Base-by-base conservation (phyloP, 1,139 yeast genomes). In the Debaryomycetaceae sp. region DNA sequence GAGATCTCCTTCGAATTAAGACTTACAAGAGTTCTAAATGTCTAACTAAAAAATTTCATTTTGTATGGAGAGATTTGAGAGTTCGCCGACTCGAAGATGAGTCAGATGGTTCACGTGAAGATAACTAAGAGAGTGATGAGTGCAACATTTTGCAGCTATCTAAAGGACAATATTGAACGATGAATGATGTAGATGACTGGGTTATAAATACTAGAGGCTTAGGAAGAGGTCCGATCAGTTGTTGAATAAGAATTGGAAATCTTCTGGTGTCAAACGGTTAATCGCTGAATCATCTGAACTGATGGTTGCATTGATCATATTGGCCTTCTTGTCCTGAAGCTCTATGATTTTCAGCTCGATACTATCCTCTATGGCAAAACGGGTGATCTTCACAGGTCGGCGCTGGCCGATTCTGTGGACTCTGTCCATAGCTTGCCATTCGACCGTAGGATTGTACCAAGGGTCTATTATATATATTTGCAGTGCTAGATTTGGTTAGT, bases 401-500 rank as follows among this genome's bases (percentile, higher is more conserved):
- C 81, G 87, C 62, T 93, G 99, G 5, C 98, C 98, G 51, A 93
- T 93, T 68, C 99, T 82, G 66, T 93, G 99, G 22, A 93, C 97
- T 66, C 99, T 82, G 65, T 95, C 99, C 69, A 96, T 96, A 41
- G 96, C 87, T 63, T 93, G 99, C 91, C 97, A 93, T 65, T 93
- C 98, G 5, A 90, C 95, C 56, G 96, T 86, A 1, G 98, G 98
- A 60, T 93, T 93, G 98, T 98, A 93, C 98, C 99, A 93, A 24
- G 98, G 98, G 58, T 93, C 99, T 74, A 93, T 75, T 42, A 93
- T 75, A 55, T 93, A 93, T 36, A 93, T 98, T 55, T 91, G 97
- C 1, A 96, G 89, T 0, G 99, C 99, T 36, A 36, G 24, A 36
- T 14, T n/a, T 2, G 11, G 38, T 36, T 20, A 36, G 38, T 36